Evolutionary conservation across 2,329 filamentous ascomycete species (phyloP).

Genomic region (Talaromyces rugulosus): DNA sequence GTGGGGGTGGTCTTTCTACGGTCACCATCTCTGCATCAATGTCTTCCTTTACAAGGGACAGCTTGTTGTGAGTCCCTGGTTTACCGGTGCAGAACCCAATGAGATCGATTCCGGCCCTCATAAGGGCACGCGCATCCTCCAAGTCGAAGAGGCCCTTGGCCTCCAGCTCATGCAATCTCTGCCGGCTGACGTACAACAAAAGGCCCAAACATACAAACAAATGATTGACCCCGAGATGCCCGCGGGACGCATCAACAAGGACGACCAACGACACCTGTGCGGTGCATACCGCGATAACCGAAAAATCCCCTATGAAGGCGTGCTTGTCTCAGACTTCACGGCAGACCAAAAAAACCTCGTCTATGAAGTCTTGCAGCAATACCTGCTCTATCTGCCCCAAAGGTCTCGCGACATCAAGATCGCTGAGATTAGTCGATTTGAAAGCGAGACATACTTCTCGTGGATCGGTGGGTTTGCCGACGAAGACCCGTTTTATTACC

Average conservation of each 20-base stretch:
- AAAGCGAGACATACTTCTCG: constrained; percentile 70
- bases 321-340: constrained; percentile 47
- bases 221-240: constrained; percentile 64
- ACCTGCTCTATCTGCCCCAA: constrained; percentile 63
- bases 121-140: constrained; percentile 62
- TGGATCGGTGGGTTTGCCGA: constrained; percentile 69
- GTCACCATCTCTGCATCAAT: constrained; percentile 72
- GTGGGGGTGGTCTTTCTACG: constrained; percentile 73
- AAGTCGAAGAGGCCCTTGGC: constrained; percentile 60
- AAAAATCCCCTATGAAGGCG: constrained; percentile 68
- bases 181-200: constrained; percentile 38
- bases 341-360: constrained; percentile 51
- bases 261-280: constrained; percentile 73
- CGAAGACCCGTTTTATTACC: constrained; percentile 70
- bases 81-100: constrained; percentile 77
- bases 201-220: constrained; percentile 55
- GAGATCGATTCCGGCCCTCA: constrained; percentile 62
- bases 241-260: constrained; percentile 65
- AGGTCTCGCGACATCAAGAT: constrained; percentile 53
- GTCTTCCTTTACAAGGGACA: constrained; percentile 63
- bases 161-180: constrained; percentile 67
- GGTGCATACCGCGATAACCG: constrained; percentile 77
- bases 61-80: constrained; percentile 68
- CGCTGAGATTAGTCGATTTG: constrained; percentile 50
- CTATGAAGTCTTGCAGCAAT: constrained; percentile 58